Conservation (phyloP, 192 early-diverging fungal genomes). For the Coemansia sp. region DNA sequence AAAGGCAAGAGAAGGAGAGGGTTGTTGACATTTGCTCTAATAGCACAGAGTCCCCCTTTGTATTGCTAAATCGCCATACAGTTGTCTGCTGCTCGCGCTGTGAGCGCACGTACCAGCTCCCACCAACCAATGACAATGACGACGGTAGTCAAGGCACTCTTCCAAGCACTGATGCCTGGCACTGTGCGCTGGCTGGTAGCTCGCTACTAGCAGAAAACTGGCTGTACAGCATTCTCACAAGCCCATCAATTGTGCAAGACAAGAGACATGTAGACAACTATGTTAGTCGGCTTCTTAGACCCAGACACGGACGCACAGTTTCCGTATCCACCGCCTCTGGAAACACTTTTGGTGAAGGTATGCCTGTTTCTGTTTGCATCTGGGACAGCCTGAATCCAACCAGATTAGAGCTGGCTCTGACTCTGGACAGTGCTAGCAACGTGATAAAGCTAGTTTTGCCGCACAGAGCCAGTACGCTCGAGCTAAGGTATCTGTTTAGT, state of each 20-base stretch:
- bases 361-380: constrained; percentile 2
- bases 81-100: not conserved
- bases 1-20: not conserved
- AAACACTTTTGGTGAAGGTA: not conserved
- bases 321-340: not conserved
- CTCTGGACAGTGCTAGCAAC: constrained; percentile 2
- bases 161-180: constrained; percentile 54
- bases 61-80: not conserved
- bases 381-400: not conserved
- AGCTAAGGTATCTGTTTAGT: constrained; percentile 73
- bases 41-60: not conserved
- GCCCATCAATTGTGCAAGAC: constrained; percentile 74
- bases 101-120: constrained; percentile 17
- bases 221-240: constrained; percentile 80
- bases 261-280: constrained; percentile 64
- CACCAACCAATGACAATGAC: not conserved
- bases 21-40: not conserved
- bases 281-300: constrained; percentile 61
- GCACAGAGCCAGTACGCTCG: constrained; percentile 62
- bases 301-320: constrained; percentile 59
- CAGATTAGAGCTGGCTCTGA: constrained; percentile 13
- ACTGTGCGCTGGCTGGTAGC: constrained; percentile 64
- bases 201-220: constrained; percentile 59
- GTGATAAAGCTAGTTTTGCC: constrained; percentile 46
- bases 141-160: not conserved